These are phyloP conservation scores for Saturnispora besseyi DNA, from an alignment of 805 yeast genomes.

Conservation along the genomic window DNA sequence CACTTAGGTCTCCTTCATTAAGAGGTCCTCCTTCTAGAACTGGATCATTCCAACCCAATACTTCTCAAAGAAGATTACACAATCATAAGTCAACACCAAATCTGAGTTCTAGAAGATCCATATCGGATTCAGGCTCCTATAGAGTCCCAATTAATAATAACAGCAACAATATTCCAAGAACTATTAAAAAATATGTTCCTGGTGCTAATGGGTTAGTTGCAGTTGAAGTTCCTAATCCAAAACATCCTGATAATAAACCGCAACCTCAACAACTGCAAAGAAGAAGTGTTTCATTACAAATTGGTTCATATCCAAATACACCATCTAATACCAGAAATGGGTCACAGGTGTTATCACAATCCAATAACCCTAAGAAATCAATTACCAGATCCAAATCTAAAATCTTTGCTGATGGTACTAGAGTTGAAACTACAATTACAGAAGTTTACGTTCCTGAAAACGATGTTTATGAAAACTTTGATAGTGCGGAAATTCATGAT, in stretches of 20 bases:
- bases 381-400: constrained; percentile 10
- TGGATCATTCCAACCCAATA: constrained; percentile 11
- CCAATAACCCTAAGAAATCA: constrained; percentile 1
- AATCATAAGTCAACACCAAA: constrained; percentile 11
- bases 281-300: not conserved
- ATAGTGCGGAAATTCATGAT: not conserved
- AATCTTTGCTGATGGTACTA: constrained; percentile 12
- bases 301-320: no score
- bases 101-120: constrained; percentile 10
- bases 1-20: constrained; percentile 8
- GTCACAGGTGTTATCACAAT: not conserved
- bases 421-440: constrained; percentile 11
- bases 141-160: not conserved
- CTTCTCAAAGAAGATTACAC: constrained; percentile 8
- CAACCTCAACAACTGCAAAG: not conserved
- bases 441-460: constrained; percentile 15
- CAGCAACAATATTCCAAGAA: constrained; percentile 27
- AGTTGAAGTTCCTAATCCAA: constrained; percentile 52
- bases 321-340: not conserved
- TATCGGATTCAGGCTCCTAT: constrained; percentile 10
- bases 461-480: constrained; percentile 6
- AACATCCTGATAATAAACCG: constrained; percentile 10
- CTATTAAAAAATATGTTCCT: constrained; percentile 63
- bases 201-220: constrained; percentile 63
- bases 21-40: constrained; percentile 12